Conservation (phyloP, 2,329 filamentous ascomycete genomes). For the Nothophoma quercina region DNA sequence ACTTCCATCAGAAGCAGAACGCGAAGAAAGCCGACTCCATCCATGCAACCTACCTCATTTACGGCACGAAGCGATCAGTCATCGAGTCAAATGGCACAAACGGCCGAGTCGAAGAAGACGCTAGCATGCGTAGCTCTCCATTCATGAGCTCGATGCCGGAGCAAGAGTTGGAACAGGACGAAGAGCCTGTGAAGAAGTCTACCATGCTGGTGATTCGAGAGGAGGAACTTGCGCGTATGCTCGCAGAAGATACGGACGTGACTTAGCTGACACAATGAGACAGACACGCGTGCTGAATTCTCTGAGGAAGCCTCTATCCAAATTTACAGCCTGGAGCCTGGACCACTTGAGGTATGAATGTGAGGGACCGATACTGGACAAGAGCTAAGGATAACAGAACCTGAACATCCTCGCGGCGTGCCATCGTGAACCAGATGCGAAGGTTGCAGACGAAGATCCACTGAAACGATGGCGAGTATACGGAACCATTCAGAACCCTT, state of each 20-base stretch:
- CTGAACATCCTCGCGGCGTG: slow-evolving; percentile 75
- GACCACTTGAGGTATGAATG: slow-evolving; percentile 67
- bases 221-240: slow-evolving; percentile 72
- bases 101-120: slow-evolving; percentile 67
- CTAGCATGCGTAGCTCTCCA: slow-evolving; percentile 70
- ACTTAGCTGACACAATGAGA: slow-evolving; percentile 20
- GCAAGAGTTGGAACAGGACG: slow-evolving; percentile 41
- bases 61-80: slow-evolving; percentile 66
- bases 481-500: slow-evolving; percentile 77
- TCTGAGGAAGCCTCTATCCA: slow-evolving; percentile 80
- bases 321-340: slow-evolving; percentile 82
- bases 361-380: slow-evolving; percentile 44
- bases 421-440: slow-evolving; percentile 66
- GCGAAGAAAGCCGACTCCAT: slow-evolving; percentile 74
- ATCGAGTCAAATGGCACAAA: slow-evolving; percentile 49
- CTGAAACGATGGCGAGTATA: slow-evolving; percentile 67
- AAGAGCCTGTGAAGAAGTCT: slow-evolving; percentile 59
- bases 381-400: slow-evolving; percentile 56
- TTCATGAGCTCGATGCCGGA: slow-evolving; percentile 72
- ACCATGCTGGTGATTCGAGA: slow-evolving; percentile 75
- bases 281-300: slow-evolving; percentile 73
- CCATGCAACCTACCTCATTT: slow-evolving; percentile 92
- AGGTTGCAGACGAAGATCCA: slow-evolving; percentile 66
- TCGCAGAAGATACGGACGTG: background rate
- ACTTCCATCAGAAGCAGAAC: slow-evolving; percentile 83